A percentile compares a stretch with the other conserved stretches of the same genome.
Evolutionary conservation across 1,139 yeast genomes (phyloP).

Genomic region (Suhomyces panamericanus): DNA sequence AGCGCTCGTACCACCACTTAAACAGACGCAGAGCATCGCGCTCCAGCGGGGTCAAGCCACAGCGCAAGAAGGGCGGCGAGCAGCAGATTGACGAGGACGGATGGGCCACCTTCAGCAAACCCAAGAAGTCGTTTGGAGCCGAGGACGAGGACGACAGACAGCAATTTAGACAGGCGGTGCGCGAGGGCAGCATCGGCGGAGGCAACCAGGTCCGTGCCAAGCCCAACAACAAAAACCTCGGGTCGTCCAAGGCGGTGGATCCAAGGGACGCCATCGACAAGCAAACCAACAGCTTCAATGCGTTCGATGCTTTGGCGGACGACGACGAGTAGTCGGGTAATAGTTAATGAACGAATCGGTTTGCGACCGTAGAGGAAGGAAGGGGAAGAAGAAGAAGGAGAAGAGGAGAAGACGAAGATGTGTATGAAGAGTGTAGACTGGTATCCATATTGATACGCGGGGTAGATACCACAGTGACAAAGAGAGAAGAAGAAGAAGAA

Average conservation of each 20-base stretch:
- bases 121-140: constrained; percentile 49
- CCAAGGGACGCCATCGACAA: constrained; percentile 68
- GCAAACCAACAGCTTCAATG: constrained; percentile 66
- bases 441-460: background rate
- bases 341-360: constrained; percentile 4
- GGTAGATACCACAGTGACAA: background rate
- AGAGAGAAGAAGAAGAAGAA: background rate
- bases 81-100: constrained; percentile 71
- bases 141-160: constrained; percentile 51
- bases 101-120: constrained; percentile 68
- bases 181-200: constrained; percentile 29
- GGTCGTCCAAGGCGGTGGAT: constrained; percentile 72
- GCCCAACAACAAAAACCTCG: constrained; percentile 73
- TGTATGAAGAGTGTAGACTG: background rate
- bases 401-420: background rate
- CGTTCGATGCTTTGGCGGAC: constrained; percentile 74
- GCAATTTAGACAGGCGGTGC: constrained; percentile 47
- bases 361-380: background rate
- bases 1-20: constrained; percentile 50
- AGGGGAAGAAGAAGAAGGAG: background rate
- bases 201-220: constrained; percentile 49
- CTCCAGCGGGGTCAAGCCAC: constrained; percentile 47
- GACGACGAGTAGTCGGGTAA: constrained; percentile 17
- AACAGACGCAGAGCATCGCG: constrained; percentile 64
- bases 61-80: constrained; percentile 60